A percentile compares a stretch with the other conserved stretches of the same genome.
phyloP scores from a whole-genome alignment of 257 asterid species.

The Capsicum chinense region DNA sequence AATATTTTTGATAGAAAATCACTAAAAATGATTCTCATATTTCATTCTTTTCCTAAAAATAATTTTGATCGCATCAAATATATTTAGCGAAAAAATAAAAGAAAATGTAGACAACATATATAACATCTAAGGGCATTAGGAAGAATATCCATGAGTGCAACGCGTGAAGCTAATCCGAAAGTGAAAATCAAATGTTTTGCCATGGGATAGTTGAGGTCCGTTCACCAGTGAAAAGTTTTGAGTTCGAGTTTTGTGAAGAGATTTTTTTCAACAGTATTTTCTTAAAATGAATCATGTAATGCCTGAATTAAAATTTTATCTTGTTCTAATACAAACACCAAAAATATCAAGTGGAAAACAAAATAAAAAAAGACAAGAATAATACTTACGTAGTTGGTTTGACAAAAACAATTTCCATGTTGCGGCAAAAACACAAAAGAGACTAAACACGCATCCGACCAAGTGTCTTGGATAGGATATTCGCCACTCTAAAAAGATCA shows the following conservation, averaged over 20 bases:
- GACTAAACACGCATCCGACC: conserved; percentile 40
- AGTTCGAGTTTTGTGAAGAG: too few species aligned
- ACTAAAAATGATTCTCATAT: too few species aligned
- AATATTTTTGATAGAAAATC: too few species aligned
- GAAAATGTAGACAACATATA: not conserved
- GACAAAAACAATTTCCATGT: not conserved
- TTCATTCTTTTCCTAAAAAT: not conserved
- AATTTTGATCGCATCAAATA: not conserved
- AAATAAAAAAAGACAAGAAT: not conserved
- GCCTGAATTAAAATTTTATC: too few species aligned
- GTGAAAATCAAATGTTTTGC: too few species aligned
- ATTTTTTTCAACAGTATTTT: too few species aligned
- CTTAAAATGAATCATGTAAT: too few species aligned
- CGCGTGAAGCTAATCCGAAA: not conserved
- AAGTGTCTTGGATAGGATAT: conserved; percentile 47
- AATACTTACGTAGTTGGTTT: not conserved
- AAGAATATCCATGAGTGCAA: conserved; percentile 33
- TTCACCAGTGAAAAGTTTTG: too few species aligned
- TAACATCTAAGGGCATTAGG: not conserved
- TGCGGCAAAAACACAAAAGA: too few species aligned
- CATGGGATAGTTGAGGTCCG: too few species aligned
- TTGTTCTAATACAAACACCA: too few species aligned
- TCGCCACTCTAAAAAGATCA: conserved; percentile 40
- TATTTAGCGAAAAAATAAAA: not conserved
- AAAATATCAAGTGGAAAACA: too few species aligned